Percentiles rank a stretch among this genome's conserved stretches.
Conservation (phyloP, 495 filamentous ascomycete species). For the Podospora pseudopauciseta region DNA sequence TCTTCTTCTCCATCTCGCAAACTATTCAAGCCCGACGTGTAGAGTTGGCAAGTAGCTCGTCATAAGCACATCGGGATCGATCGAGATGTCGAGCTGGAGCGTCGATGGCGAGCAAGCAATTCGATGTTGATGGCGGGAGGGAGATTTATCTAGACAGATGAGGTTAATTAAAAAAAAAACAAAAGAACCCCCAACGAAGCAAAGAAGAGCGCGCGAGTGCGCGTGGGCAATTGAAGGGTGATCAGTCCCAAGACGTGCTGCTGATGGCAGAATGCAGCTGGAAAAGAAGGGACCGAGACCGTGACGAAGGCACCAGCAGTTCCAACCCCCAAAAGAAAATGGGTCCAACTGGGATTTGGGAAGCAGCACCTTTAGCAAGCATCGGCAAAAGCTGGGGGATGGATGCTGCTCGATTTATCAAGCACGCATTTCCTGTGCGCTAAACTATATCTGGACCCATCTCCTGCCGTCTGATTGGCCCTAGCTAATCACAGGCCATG, state of each 20-base stretch:
- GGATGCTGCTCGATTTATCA: neutral
- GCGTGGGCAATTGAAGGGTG: neutral
- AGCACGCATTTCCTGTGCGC: neutral
- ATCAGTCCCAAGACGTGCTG: neutral
- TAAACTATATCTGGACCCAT: neutral
- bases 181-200: neutral
- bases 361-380: neutral
- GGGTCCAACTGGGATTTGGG: conserved; percentile 2
- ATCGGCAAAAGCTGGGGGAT: neutral
- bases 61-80: conserved; percentile 27
- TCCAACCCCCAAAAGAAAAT: conserved; percentile 7
- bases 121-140: neutral
- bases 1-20: conserved; percentile 51
- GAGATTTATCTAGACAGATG: neutral
- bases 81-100: neutral
- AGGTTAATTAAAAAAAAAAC: neutral
- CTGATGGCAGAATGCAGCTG: conserved; percentile 1
- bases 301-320: conserved; percentile 2
- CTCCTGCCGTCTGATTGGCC: neutral
- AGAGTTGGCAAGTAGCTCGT: conserved; percentile 15
- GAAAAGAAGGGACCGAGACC: neutral
- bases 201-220: neutral
- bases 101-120: neutral
- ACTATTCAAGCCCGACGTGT: conserved; percentile 23
- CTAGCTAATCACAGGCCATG: neutral